A percentile compares a stretch with the other conserved stretches of the same genome.
Conservation (phyloP, 2,329 filamentous ascomycete genomes). For the Neofusicoccum ribis region DNA sequence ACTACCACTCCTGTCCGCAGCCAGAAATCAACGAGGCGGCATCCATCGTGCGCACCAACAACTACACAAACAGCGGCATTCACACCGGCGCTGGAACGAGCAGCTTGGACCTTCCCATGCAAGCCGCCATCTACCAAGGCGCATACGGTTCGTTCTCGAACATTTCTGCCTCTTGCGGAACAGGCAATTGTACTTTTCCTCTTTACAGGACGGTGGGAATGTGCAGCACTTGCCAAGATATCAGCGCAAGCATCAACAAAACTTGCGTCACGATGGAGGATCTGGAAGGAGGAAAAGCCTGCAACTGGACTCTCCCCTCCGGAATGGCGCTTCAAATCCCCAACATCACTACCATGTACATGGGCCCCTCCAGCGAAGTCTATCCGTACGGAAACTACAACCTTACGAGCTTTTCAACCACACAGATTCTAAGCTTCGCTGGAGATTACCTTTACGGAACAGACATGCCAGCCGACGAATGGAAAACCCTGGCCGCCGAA, state of each 20-base stretch:
- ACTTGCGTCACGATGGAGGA: too few species aligned
- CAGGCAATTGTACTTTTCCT: background rate
- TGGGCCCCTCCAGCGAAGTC: too few species aligned
- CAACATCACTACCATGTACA: too few species aligned
- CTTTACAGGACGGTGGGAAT: background rate
- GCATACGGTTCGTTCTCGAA: background rate
- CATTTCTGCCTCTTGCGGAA: background rate
- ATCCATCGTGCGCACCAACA: background rate
- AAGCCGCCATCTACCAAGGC: background rate
- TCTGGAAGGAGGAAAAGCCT: too few species aligned
- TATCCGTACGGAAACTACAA: background rate
- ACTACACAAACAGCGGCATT: background rate
- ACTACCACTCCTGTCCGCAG: background rate
- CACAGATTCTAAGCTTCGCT: background rate
- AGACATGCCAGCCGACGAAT: too few species aligned
- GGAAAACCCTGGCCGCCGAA: background rate
- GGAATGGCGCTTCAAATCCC: too few species aligned
- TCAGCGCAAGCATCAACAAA: background rate
- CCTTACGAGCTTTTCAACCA: background rate
- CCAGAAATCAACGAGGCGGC: background rate
- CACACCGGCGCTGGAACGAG: too few species aligned
- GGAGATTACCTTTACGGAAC: too few species aligned
- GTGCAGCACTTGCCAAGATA: background rate
- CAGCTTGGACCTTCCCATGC: background rate
- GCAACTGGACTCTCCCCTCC: too few species aligned